Percentiles rank a stretch among this genome's conserved stretches.
These are phyloP conservation scores for Trametes punicea DNA, from an alignment of 768 basidiomycete species.

Conservation along the genomic window DNA sequence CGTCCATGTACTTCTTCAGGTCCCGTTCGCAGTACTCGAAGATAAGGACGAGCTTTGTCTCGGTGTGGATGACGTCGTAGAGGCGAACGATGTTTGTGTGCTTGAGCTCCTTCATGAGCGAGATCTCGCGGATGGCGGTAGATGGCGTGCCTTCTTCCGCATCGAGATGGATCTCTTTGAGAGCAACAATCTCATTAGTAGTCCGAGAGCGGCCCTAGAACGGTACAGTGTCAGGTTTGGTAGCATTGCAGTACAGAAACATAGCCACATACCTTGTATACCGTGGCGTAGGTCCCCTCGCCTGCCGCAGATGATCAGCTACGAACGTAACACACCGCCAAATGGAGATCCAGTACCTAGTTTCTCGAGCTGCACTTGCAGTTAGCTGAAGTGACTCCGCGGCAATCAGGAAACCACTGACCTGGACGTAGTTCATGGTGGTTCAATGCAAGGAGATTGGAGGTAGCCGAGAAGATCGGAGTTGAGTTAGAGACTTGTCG, in stretches of 20 bases:
- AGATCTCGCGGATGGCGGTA: conserved; percentile 98
- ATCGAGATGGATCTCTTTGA: conserved; percentile 99
- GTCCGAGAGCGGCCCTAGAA: conserved; percentile 86
- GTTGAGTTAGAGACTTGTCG: not conserved
- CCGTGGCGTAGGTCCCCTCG: conserved; percentile 93
- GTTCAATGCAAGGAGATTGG: not conserved
- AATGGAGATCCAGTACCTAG: conserved; percentile 40
- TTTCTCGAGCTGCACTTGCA: conserved; percentile 70
- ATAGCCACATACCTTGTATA: conserved; percentile 76
- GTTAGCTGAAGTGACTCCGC: not conserved
- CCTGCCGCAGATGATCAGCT: conserved; percentile 39
- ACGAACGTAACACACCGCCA: not conserved
- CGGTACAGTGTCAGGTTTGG: not conserved
- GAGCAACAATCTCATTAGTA: conserved; percentile 97
- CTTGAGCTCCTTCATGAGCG: conserved; percentile 98
- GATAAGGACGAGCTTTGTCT: conserved; percentile 95
- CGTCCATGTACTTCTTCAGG: conserved; percentile 99
- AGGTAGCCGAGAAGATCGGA: not conserved
- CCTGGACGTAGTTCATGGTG: conserved; percentile 59
- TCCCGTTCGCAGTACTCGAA: conserved; percentile 99
- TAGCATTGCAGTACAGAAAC: not conserved
- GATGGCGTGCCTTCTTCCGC: conserved; percentile 99
- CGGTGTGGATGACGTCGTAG: conserved; percentile 98
- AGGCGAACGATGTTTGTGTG: conserved; percentile 98
- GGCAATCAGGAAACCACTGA: conserved; percentile 24